Percentiles rank a stretch among this genome's conserved stretches.
Evolutionary conservation across 352 stramenopile species (phyloP).

Genomic region (Phytopythium oedochilum): DNA sequence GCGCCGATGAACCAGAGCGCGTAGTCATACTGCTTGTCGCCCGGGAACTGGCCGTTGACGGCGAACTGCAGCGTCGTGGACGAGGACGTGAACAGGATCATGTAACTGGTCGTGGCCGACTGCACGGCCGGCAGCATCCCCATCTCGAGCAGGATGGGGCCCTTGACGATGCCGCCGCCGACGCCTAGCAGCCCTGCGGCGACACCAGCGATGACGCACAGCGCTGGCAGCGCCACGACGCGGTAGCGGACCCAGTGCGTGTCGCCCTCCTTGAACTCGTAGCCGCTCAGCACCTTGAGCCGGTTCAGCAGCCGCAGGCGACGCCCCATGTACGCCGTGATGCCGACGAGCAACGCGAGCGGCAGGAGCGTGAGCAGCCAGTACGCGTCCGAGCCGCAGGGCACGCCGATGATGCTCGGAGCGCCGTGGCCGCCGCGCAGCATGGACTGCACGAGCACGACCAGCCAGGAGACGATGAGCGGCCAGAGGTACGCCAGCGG

Average conservation of each 20-base stretch:
- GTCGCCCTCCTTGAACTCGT: constrained; percentile 89
- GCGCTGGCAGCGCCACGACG: constrained; percentile 89
- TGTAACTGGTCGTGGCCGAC: constrained; percentile 90
- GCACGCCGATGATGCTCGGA: constrained; percentile 85
- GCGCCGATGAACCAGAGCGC: constrained; percentile 87
- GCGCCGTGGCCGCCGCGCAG: constrained; percentile 68
- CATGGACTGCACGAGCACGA: constrained; percentile 68
- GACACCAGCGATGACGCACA: constrained; percentile 93
- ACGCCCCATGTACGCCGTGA: constrained; percentile 54
- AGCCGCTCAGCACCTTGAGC: constrained; percentile 57
- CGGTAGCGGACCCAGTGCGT: constrained; percentile 91
- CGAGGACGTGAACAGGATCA: constrained; percentile 90
- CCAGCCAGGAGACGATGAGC: constrained; percentile 59
- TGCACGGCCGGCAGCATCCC: constrained; percentile 88
- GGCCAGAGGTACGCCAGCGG: constrained; percentile 52
- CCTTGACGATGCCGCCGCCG: constrained; percentile 96
- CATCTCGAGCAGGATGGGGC: constrained; percentile 97
- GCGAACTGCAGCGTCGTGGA: constrained; percentile 91
- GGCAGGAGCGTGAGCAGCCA: constrained; percentile 91
- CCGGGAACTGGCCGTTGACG: constrained; percentile 76
- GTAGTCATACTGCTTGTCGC: constrained; percentile 88
- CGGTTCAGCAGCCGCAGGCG: constrained; percentile 66
- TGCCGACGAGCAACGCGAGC: constrained; percentile 59
- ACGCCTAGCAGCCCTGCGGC: constrained; percentile 95
- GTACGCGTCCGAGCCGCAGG: constrained; percentile 90